Conservation (phyloP, 768 basidiomycete genomes). For the Boletus barrowsii region DNA sequence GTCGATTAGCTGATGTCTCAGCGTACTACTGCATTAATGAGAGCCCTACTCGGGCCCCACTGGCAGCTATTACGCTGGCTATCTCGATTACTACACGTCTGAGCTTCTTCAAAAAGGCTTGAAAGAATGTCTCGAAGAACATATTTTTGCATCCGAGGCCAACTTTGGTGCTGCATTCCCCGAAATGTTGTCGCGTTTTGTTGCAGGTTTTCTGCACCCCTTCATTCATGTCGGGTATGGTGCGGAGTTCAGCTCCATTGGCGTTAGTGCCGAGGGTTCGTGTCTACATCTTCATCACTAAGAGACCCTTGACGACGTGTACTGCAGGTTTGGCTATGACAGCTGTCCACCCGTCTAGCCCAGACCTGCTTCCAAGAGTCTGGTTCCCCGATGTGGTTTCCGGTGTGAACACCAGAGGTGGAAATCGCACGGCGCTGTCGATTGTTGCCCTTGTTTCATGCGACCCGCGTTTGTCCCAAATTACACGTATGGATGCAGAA, state of each 20-base stretch:
- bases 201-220: constrained; percentile 60
- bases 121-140: constrained; percentile 47
- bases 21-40: neutral
- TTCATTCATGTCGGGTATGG: constrained; percentile 65
- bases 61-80: constrained; percentile 55
- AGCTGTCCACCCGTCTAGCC: constrained; percentile 29
- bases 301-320: constrained; percentile 22
- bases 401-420: neutral
- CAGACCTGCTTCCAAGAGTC: constrained; percentile 16
- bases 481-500: constrained; percentile 24
- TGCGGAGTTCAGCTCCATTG: constrained; percentile 57
- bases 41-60: neutral
- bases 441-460: constrained; percentile 52
- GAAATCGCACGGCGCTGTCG: constrained; percentile 38
- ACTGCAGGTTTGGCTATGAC: constrained; percentile 53
- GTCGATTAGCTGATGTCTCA: constrained; percentile 6
- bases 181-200: constrained; percentile 54
- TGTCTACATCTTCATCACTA: constrained; percentile 33
- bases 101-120: constrained; percentile 42
- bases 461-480: constrained; percentile 39
- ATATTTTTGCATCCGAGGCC: constrained; percentile 48
- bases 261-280: constrained; percentile 61
- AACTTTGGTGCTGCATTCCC: constrained; percentile 35
- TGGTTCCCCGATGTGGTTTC: constrained; percentile 25
- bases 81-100: constrained; percentile 53